phyloP scores from a whole-genome alignment of 23 red algal genomes.

The Pyropia yezoensis region DNA sequence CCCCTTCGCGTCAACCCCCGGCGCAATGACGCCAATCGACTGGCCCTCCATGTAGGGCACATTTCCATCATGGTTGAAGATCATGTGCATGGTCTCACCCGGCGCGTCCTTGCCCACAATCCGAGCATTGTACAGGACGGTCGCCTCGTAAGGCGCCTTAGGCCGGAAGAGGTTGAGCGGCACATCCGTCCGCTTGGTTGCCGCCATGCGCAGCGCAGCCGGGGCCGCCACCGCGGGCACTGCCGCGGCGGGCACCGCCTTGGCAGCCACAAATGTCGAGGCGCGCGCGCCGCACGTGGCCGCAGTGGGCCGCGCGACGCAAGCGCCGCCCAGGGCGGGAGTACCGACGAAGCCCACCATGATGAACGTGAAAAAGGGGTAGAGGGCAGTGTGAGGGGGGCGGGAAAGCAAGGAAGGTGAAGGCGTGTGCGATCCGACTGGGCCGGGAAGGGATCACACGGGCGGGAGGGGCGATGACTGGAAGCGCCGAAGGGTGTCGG shows the following conservation, averaged over 20 bases:
- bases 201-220: constrained; percentile 35
- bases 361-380: constrained; percentile 2
- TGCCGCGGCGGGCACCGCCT: no score
- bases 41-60: constrained; percentile 90
- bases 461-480: no score
- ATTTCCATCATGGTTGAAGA: constrained; percentile 84
- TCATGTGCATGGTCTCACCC: constrained; percentile 93
- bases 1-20: constrained; percentile 79
- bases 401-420: no score
- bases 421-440: no score
- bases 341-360: constrained; percentile 68
- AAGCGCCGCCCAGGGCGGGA: constrained; percentile 33
- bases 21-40: constrained; percentile 89
- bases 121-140: constrained; percentile 69
- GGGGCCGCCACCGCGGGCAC: constrained; percentile 2
- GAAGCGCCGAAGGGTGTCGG: no score
- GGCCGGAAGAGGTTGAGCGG: constrained; percentile 88
- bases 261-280: no score
- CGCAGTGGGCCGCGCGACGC: no score
- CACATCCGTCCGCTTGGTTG: constrained; percentile 44
- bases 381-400: no score
- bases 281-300: no score
- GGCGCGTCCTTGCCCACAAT: constrained; percentile 87
- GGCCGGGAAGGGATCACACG: no score
- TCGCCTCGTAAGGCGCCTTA: constrained; percentile 58